A percentile compares a stretch with the other conserved stretches of the same genome.
Evolutionary conservation across 75 land plant species (phyloP).

Genomic region (Larix kaempferi): DNA sequence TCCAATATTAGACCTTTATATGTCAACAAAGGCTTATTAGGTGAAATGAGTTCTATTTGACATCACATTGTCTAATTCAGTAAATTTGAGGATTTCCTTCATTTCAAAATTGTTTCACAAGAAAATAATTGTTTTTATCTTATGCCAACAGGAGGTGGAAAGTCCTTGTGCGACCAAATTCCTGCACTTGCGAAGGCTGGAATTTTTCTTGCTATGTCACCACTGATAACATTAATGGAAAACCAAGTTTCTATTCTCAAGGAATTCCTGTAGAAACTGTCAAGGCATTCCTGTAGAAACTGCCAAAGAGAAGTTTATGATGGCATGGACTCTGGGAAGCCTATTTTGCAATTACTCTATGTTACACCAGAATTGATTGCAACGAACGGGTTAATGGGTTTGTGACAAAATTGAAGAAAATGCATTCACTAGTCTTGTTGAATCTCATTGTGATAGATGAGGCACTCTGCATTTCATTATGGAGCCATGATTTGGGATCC

Average conservation of each 20-base stretch:
- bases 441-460: constrained; percentile 86
- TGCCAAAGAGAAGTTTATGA: constrained; percentile 66
- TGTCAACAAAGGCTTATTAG: no score
- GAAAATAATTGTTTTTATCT: constrained; percentile 93
- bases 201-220: constrained; percentile 80
- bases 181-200: constrained; percentile 80
- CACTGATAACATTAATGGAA: constrained; percentile 96
- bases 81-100: no score
- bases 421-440: constrained; percentile 64
- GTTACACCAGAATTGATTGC: constrained; percentile 88
- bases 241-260: constrained; percentile 80
- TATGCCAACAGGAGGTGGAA: constrained; percentile 98
- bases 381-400: constrained; percentile 66
- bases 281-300: constrained; percentile 69
- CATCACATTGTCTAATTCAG: no score
- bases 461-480: constrained; percentile 93
- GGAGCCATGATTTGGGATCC: constrained; percentile 98
- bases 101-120: constrained; percentile 20
- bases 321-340: constrained; percentile 76
- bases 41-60: no score
- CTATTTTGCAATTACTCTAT: constrained; percentile 69
- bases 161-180: constrained; percentile 88
- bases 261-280: constrained; percentile 65
- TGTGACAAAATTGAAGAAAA: constrained; percentile 59
- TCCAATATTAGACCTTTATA: no score